Evolutionary conservation across 2,329 filamentous ascomycete species (phyloP), one percentile per base, ranked within the genome.

Genomic region (Knufia fluminis): DNA sequence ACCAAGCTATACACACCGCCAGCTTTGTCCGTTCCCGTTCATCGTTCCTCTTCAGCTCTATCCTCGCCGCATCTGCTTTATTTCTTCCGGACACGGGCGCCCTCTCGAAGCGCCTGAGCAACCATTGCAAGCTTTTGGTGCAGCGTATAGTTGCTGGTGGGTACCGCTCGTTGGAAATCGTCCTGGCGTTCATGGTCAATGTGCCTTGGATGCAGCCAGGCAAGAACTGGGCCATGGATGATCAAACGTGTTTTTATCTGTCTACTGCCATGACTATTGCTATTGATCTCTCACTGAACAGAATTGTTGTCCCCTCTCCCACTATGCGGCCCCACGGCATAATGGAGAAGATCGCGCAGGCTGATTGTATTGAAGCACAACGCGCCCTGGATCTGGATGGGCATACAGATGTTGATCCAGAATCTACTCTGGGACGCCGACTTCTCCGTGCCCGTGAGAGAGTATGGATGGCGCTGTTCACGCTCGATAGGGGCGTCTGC

Each of bases 141-240:
- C 75, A 80, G 22, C 72, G 76, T 23, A 74, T 86, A 38, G 79
- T 83, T 44, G 66, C 73, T 0, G 73, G 76, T 40, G 77, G 82
- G 1, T 76, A 80, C 58, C 76, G 81, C 49, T 87, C 83, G 0
- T 81, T 85, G 4, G 83, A 87, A 61, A 85, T 87, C 49, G 79
- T 87, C 0, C 68, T 87, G 1, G 83, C 80, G 0, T 86, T 86
- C 60, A 83, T 87, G 78, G 75, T 85, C 26, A 86, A 86, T 53
- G 76, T 87, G 4, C 83, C 83, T 0, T 87, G 83, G 83, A 85
- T 86, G 75, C 78, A 78, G 24, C 80, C 80, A 1, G 80, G 80
- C 1, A 68, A 76, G 51, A 79, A 83, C 58, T 82, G 79, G 62
- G 80, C 80, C 2, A 61, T 64, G 8, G 83, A 86, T 55, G 83